phyloP scores from a whole-genome alignment of 352 stramenopile species.

The Phytophthora fragariae region DNA sequence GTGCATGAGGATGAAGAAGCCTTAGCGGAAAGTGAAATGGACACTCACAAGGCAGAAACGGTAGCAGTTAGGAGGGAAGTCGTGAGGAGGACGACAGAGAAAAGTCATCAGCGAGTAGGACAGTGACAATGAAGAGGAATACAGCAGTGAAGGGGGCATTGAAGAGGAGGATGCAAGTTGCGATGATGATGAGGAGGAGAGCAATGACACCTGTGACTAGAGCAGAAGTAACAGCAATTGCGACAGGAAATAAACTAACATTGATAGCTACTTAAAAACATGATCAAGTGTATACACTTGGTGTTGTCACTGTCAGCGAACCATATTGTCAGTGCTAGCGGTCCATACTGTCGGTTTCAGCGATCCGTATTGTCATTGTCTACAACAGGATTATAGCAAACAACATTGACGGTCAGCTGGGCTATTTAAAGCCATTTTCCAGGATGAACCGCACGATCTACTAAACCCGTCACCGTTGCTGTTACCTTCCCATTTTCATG shows the following conservation, averaged over 20 bases:
- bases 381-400: too few relatives aligned
- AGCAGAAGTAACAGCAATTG: too few relatives aligned
- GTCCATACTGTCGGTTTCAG: neutral
- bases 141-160: neutral
- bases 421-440: too few relatives aligned
- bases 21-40: neutral
- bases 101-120: neutral
- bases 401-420: too few relatives aligned
- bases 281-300: too few relatives aligned
- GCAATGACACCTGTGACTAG: neutral
- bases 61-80: neutral
- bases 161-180: too few relatives aligned
- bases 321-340: neutral
- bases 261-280: too few relatives aligned
- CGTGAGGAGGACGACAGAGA: neutral
- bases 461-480: too few relatives aligned
- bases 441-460: too few relatives aligned
- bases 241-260: too few relatives aligned
- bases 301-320: too few relatives aligned
- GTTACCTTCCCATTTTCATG: too few relatives aligned
- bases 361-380: neutral
- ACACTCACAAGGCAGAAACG: neutral
- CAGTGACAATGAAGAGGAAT: neutral
- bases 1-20: neutral
- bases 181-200: neutral